Conservation (phyloP, 306 rosid species). For the Abrus pulchellus region DNA sequence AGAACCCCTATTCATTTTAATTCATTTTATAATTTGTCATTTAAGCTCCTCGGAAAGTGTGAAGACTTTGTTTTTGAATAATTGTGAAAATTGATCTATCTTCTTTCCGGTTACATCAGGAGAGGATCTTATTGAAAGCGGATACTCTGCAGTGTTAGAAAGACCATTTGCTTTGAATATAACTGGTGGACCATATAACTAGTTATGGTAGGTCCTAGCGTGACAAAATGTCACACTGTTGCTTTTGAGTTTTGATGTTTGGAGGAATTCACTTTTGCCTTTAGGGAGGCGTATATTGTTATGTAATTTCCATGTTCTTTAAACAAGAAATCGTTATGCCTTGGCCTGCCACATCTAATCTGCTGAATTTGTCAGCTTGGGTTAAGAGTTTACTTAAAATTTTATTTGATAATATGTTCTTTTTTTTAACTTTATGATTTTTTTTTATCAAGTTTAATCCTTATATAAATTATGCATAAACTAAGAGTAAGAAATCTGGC, state of each 20-base stretch:
- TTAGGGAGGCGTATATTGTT: slow-evolving; percentile 2
- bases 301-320: background rate
- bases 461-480: background rate
- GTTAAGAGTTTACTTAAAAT: slow-evolving; percentile 9
- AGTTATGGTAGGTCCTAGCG: background rate
- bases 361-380: background rate
- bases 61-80: background rate
- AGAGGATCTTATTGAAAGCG: background rate
- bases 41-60: background rate
- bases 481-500: background rate
- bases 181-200: background rate
- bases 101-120: background rate
- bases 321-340: background rate
- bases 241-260: background rate
- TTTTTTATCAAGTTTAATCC: slow-evolving; percentile 10
- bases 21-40: slow-evolving; percentile 3
- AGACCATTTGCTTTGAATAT: slow-evolving; percentile 7
- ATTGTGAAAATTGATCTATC: slow-evolving; percentile 12
- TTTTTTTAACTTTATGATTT: background rate
- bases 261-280: background rate
- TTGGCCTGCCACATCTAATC: background rate
- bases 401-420: background rate
- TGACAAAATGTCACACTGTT: background rate
- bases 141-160: background rate
- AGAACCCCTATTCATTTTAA: background rate